A percentile compares a stretch with the other conserved stretches of the same genome.
Evolutionary conservation across 805 yeast genomes (phyloP).

Genomic region (Phaffomyces thermotolerans): DNA sequence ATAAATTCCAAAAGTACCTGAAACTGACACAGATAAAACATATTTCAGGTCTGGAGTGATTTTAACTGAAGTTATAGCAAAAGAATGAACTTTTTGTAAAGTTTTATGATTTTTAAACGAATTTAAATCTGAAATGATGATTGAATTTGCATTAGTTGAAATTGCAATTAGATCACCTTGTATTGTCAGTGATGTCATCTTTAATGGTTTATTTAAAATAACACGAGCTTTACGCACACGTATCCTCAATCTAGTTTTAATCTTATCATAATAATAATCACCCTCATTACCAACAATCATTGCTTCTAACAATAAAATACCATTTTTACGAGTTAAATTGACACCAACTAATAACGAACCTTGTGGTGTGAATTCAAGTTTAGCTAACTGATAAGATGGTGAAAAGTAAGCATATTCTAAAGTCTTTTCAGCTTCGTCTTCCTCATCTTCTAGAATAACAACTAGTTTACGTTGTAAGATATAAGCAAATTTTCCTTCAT

Average conservation of each 20-base stretch:
- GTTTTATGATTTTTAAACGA: constrained; percentile 45
- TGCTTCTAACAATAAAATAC: constrained; percentile 30
- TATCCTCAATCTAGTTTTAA: constrained; percentile 6
- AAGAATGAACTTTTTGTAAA: constrained; percentile 61
- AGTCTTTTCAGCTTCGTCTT: constrained; percentile 9
- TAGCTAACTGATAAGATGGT: constrained; percentile 27
- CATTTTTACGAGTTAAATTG: constrained; percentile 32
- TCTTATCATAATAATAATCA: not conserved
- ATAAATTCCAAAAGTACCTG: constrained; percentile 60
- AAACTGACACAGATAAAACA: constrained; percentile 41
- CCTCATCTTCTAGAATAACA: not conserved
- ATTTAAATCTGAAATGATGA: constrained; percentile 45
- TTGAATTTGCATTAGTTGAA: constrained; percentile 52
- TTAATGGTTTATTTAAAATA: constrained; percentile 42
- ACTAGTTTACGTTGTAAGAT: constrained; percentile 47
- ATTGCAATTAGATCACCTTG: constrained; percentile 32
- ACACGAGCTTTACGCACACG: constrained; percentile 33
- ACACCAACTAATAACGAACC: constrained; percentile 36
- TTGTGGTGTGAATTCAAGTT: constrained; percentile 35
- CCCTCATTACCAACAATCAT: constrained; percentile 11
- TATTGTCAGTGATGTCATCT: constrained; percentile 19
- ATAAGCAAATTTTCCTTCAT: constrained; percentile 55
- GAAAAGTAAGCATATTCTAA: constrained; percentile 15
- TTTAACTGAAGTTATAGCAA: constrained; percentile 68
- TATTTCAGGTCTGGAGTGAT: constrained; percentile 34